phyloP scores from a whole-genome alignment of 2,329 filamentous ascomycete species.

The Colletotrichum navitas region DNA sequence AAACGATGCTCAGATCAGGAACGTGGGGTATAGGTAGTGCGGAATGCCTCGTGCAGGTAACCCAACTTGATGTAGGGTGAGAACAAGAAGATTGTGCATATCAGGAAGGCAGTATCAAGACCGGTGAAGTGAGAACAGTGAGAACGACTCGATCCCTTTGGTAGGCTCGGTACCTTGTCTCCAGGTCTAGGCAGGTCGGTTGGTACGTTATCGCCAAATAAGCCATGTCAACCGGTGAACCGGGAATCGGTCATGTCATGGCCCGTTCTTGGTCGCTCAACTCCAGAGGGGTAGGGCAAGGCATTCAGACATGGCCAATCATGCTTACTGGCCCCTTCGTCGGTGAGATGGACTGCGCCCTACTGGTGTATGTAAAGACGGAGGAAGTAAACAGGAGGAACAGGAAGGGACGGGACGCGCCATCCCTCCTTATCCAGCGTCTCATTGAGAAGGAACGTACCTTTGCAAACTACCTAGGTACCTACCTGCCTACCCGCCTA shows the following conservation, averaged over 20 bases:
- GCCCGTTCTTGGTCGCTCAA: neutral
- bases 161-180: neutral
- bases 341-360: neutral
- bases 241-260: neutral
- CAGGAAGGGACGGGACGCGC: conserved; percentile 22
- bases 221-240: no score
- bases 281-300: neutral
- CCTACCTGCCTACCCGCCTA: no score
- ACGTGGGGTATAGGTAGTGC: no score
- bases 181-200: neutral
- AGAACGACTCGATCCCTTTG: neutral
- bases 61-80: neutral
- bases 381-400: conserved; percentile 10
- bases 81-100: neutral
- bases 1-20: neutral
- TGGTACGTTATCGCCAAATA: neutral
- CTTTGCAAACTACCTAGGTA: no score
- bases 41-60: neutral
- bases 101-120: neutral
- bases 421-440: neutral
- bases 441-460: no score
- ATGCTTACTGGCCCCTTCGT: neutral
- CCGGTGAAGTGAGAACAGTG: neutral
- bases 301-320: neutral
- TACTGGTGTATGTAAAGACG: neutral